Evolutionary conservation across 2,329 filamentous ascomycete species (phyloP), one percentile per base, ranked within the genome.

Genomic region (Capronia americana): DNA sequence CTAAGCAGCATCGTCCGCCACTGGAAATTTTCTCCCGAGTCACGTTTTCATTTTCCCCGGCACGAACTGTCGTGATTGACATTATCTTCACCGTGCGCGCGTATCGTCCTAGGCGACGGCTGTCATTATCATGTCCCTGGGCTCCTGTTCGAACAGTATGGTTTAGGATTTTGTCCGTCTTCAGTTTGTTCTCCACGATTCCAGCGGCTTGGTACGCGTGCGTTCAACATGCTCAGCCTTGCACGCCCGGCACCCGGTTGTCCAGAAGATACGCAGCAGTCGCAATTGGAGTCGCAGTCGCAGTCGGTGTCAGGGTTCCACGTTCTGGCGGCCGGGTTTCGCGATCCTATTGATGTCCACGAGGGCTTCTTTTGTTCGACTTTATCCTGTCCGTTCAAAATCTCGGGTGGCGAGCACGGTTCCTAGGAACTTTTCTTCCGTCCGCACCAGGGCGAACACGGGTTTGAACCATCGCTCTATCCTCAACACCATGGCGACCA

Each of bases 201-300:
- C 17, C 17, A 44, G 38, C 17, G 38, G 6, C 17, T 44, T 6
- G 17, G 38, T 17, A 44, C 38, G 17, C 38, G 38, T 12, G 28
- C 41, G 53, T 26, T 65, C 64, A 66, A 63, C 56, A 66, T 66
- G 64, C 64, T 63, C 55, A 63, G 34, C 38, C 61, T 56, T 26
- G n/a, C 38, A 11, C 26, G 24, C 17, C 46, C 10, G 32, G 38
- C 56, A 34, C 38, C 28, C 55, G 34, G 24, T 51, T 24, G 55
- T 51, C 34, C 30, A 44, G 48, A 60, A 14, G 2, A 20, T 34
- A 24, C 41, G 24, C 24, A 24, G 23, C 30, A 56, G 48, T 32
- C 41, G 24, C 28, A n/a, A 34, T 59, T 50, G 24, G n/a, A 57
- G 38, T n/a, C 38, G 14, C 17, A 44, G 38, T n/a, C 38, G 14